phyloP scores from a whole-genome alignment of 1,284 basidiomycete species.

The Gomphus bonarii region DNA sequence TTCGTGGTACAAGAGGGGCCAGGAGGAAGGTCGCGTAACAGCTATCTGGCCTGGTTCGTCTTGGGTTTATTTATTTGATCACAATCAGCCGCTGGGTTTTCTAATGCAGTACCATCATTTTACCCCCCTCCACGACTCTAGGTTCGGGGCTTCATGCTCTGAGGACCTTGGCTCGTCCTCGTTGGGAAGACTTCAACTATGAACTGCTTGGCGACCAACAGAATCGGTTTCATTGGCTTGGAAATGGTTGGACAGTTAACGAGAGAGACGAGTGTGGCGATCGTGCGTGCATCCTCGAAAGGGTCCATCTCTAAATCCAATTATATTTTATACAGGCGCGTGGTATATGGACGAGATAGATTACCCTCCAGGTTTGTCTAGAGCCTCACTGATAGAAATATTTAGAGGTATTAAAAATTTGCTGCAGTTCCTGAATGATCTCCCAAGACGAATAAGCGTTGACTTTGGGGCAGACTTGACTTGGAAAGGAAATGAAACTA shows the following conservation, averaged over 20 bases:
- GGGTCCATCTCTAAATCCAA: neutral
- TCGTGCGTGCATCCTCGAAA: conserved; percentile 27
- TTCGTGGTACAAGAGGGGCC: conserved; percentile 58
- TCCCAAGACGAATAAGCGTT: no score
- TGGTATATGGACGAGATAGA: conserved; percentile 41
- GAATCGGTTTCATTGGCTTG: conserved; percentile 49
- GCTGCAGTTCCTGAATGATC: neutral
- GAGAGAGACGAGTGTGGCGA: conserved; percentile 33
- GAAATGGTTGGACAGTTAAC: conserved; percentile 40
- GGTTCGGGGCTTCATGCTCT: conserved; percentile 45
- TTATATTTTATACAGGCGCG: conserved; percentile 24
- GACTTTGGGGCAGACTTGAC: no score
- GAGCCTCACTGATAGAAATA: neutral
- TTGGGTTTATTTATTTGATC: neutral
- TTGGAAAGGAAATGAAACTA: no score
- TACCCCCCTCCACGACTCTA: conserved; percentile 16
- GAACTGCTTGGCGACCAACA: conserved; percentile 30
- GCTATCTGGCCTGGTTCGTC: conserved; percentile 48
- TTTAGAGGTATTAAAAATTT: neutral
- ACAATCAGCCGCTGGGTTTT: neutral
- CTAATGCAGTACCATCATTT: neutral
- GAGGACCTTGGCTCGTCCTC: conserved; percentile 37
- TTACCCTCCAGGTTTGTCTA: conserved; percentile 25
- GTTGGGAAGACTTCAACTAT: conserved; percentile 59
- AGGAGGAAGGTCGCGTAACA: conserved; percentile 44